A percentile compares a stretch with the other conserved stretches of the same genome.
phyloP scores from a whole-genome alignment of 257 asterid genomes.

The Solanum chmielewskii region DNA sequence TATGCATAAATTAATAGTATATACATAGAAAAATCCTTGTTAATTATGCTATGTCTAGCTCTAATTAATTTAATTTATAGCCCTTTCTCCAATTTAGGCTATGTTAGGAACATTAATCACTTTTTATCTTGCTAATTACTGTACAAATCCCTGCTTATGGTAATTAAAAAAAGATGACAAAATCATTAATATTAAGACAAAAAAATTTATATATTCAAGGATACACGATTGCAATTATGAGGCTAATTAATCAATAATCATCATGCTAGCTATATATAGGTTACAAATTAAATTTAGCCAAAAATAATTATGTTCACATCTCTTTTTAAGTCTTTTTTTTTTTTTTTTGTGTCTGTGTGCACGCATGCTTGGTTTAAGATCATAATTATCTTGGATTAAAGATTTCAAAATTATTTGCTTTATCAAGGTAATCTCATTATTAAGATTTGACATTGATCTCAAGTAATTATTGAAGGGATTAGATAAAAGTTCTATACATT shows the following conservation, averaged over 20 bases:
- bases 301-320: slow-evolving; percentile 8
- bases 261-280: background rate
- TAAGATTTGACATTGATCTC: background rate
- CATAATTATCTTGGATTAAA: slow-evolving; percentile 4
- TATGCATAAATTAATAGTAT: background rate
- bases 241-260: background rate
- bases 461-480: background rate
- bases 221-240: slow-evolving; percentile 1
- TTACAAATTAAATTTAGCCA: slow-evolving; percentile 5
- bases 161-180: background rate
- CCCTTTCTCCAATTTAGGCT: background rate
- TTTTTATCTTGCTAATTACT: background rate
- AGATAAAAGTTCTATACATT: background rate
- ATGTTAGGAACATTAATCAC: background rate
- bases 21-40: background rate
- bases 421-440: background rate
- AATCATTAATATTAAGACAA: background rate
- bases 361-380: slow-evolving; percentile 11
- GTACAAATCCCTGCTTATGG: background rate
- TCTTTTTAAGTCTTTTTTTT: background rate
- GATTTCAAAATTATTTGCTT: background rate
- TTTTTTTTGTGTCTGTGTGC: background rate
- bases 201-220: background rate
- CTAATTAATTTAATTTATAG: background rate
- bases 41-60: background rate